Evolutionary conservation across 305 asterid species (phyloP), one percentile per base, ranked within the genome.

Genomic region (Striga hermonthica): DNA sequence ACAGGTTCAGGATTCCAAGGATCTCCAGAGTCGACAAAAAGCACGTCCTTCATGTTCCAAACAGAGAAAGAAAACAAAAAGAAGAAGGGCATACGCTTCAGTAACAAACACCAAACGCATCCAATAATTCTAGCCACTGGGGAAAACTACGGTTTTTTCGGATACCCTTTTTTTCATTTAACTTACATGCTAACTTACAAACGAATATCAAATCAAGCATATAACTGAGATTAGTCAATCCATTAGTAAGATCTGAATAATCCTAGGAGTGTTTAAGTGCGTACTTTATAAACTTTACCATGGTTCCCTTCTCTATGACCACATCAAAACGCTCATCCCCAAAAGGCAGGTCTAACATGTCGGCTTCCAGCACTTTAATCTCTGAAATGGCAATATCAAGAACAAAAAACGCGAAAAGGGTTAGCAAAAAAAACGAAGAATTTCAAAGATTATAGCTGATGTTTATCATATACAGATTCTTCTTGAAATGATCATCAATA

Each of bases 251-350:
- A 64, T 16, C 43, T 28, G 7, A 13, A 50, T 53, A 53, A 4
- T 1, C 9, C 44, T 39, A 39, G 44, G 44, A 39, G 3, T 22
- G 31, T 22, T 22, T 2, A 45, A 62, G 61, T 7, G 54, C 11
- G 54, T 43, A 36, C 50, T n/a, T 38, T 60, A 11, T 41, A 60
- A 1, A 63, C 9, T 57, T 74, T 93, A 93, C 99, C 97, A 93
- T 93, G 65, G 95, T 88, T 81, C 99, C 99, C 78, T 93, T 93
- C 91, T 93, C 99, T 78, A 90, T 72, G 74, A 93, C 90, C 65
- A 90, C 95, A 71, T 90, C 98, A 79, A 90, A 90, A 70, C 82
- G 77, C 68, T 78, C 95, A 62, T 86, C 81, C 34, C 70, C 89
- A 72, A 93, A 90, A 53, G 98, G 96, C 60, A 93, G 88, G 77